phyloP scores from a whole-genome alignment of 2,329 filamentous ascomycete species.

The Cladosporium sphaerospermum region DNA sequence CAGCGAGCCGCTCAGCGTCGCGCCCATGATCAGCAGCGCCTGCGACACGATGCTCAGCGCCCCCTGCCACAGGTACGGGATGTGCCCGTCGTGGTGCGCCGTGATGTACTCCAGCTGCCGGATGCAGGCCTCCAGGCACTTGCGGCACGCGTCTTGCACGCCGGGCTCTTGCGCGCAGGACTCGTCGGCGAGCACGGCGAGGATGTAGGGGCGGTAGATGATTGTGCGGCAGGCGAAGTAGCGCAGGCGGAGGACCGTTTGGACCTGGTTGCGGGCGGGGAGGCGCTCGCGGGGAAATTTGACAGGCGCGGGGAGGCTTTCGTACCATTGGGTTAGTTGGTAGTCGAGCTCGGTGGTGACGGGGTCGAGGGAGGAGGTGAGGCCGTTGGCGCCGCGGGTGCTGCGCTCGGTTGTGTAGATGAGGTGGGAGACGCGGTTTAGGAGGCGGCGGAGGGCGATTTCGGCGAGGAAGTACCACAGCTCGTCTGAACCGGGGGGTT shows the following conservation, averaged over 20 bases:
- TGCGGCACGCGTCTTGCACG: constrained; percentile 71
- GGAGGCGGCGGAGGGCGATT: constrained; percentile 68
- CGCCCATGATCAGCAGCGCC: constrained; percentile 75
- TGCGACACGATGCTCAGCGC: constrained; percentile 78
- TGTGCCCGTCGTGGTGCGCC: constrained; percentile 74
- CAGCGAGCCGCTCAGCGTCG: constrained; percentile 70
- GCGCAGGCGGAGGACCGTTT: constrained; percentile 70
- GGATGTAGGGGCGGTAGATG: constrained; percentile 77
- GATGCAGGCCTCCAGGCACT: constrained; percentile 73
- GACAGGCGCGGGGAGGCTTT: constrained; percentile 65
- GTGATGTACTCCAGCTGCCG: constrained; percentile 72
- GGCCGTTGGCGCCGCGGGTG: constrained; percentile 55
- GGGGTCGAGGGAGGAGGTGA: constrained; percentile 67
- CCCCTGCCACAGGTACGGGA: constrained; percentile 82
- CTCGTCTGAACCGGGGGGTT: constrained; percentile 57
- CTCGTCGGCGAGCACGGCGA: constrained; percentile 73
- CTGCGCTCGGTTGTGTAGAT: constrained; percentile 47
- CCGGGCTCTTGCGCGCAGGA: constrained; percentile 63
- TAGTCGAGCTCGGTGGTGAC: constrained; percentile 76
- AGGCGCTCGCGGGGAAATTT: constrained; percentile 69
- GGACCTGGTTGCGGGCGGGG: constrained; percentile 64
- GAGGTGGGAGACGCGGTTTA: constrained; percentile 37
- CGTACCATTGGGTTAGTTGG: constrained; percentile 80
- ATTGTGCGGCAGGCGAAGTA: constrained; percentile 84
- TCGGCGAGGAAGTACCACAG: constrained; percentile 83